Conservation (phyloP, 2,329 filamentous ascomycete species). For the Aspergillus calidoustus region DNA sequence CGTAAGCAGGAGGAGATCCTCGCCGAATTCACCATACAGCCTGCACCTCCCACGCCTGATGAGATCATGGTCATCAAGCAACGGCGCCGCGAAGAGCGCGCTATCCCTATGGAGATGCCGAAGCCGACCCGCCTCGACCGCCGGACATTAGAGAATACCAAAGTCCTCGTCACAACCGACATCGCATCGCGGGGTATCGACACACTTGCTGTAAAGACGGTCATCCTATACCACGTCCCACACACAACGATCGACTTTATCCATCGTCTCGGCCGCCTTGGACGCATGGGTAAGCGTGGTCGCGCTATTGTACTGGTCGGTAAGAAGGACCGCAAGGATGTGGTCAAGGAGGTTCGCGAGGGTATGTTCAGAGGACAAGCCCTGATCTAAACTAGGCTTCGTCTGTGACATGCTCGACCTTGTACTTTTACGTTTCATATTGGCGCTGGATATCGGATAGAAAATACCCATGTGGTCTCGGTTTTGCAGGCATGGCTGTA, state of each 20-base stretch:
- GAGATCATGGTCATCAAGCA: slow-evolving; percentile 40
- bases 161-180: slow-evolving; percentile 93
- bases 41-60: slow-evolving; percentile 41
- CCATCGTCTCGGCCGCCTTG: slow-evolving; percentile 88
- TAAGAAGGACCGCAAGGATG: slow-evolving; percentile 84
- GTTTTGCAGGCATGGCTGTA: not conserved
- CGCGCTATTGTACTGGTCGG: slow-evolving; percentile 89
- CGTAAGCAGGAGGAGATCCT: slow-evolving; percentile 78
- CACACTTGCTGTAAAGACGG: slow-evolving; percentile 85
- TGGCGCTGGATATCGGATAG: not conserved
- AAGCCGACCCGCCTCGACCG: slow-evolving; percentile 44
- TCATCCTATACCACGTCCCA: slow-evolving; percentile 95
- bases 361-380: slow-evolving; percentile 84
- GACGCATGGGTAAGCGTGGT: slow-evolving; percentile 88
- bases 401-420: not conserved
- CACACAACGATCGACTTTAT: slow-evolving; percentile 98
- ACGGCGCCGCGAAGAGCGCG: slow-evolving; percentile 37
- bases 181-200: slow-evolving; percentile 92
- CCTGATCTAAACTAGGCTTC: slow-evolving; percentile 59
- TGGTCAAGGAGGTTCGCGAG: slow-evolving; percentile 88
- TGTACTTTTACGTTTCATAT: slow-evolving; percentile 6
- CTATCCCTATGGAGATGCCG: slow-evolving; percentile 47
- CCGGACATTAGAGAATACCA: slow-evolving; percentile 70
- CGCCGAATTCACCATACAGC: slow-evolving; percentile 67
- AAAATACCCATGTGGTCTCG: not conserved